Evolutionary conservation across 805 yeast genomes (phyloP), one percentile per base, ranked within the genome.

Genomic region (Saturnispora kantuleensis): DNA sequence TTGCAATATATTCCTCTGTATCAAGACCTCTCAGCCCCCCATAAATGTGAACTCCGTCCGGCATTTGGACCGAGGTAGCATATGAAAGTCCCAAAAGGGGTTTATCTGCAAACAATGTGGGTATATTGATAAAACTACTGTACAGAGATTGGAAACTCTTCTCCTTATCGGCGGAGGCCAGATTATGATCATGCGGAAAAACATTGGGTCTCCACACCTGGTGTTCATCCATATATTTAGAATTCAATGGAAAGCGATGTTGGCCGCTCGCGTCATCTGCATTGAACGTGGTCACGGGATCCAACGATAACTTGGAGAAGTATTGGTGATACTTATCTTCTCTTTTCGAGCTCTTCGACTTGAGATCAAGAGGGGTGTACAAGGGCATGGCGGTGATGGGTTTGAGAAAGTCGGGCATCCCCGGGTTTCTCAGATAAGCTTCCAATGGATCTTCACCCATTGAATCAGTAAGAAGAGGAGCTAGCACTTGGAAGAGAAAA

Each of bases 61-160:
- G 57, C 42, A 68, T 45, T 10, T 64, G 66, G n/a, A 66, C 63
- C 0, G 72, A 47, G 4, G 71, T 57, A 48, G 76, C 77, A 50
- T 71, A 70, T 0, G 64, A 54, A 15, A 74, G 50, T 0, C 72
- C 58, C 4, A 77, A 74, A 1, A 70, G 42, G n/a, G 65, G 63
- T 5, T 50, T 54, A 29, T 59, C 64, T 2, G 74, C 67, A 41
- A 73, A 59, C 0, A 69, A 28, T 5, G 62, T 52, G 1, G 74
- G 70, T 4, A 51, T 45, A 37, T 58, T 57, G n/a, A 59, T 34
- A 37, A 60, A 51, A 36, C 50, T 52, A 36, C 49, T 49, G 39
- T 49, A 50, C 13, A 44, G 44, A 7, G 53, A 33, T 28, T 50
- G 51, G 15, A 45, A 41, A 13, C 47, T 10, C 35, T 31, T 31